A percentile compares a stretch with the other conserved stretches of the same genome.
Conservation (phyloP, 352 stramenopile species). For the Phytophthora pini region DNA sequence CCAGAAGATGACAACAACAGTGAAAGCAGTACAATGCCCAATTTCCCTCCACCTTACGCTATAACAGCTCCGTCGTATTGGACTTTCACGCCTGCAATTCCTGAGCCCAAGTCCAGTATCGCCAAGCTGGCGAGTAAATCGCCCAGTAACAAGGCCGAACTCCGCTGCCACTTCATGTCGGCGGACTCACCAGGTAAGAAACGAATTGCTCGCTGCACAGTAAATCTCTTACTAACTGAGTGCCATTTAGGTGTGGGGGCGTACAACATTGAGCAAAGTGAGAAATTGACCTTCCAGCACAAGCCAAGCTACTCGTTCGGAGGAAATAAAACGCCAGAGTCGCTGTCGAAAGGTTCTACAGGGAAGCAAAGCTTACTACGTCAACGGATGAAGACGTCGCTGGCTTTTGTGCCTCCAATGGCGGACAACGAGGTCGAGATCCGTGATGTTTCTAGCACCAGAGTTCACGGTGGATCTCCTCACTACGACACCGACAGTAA, state of each 20-base stretch:
- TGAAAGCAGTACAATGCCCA: constrained; percentile 11
- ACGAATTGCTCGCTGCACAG: background rate
- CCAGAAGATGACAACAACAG: constrained; percentile 18
- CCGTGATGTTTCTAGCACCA: too few relatives aligned
- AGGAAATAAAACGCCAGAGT: background rate
- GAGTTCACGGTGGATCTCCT: too few relatives aligned
- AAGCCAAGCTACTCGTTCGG: constrained; percentile 49
- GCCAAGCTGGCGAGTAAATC: constrained; percentile 29
- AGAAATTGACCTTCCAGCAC: constrained; percentile 54
- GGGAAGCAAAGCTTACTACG: constrained; percentile 10
- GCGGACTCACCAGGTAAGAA: constrained; percentile 27
- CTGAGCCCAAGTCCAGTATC: constrained; percentile 32
- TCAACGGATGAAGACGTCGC: constrained; percentile 32
- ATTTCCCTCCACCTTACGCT: constrained; percentile 48
- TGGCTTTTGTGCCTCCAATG: constrained; percentile 23
- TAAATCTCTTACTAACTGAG: background rate
- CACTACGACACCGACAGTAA: background rate
- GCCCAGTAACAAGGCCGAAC: constrained; percentile 14
- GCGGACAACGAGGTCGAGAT: constrained; percentile 1
- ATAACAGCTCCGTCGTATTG: constrained; percentile 41
- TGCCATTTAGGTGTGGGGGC: constrained; percentile 44
- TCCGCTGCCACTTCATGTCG: constrained; percentile 25
- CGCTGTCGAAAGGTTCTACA: constrained; percentile 1
- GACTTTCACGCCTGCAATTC: constrained; percentile 33
- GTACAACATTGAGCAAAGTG: constrained; percentile 57